Evolutionary conservation across 2,329 filamentous ascomycete species (phyloP).

Genomic region (Ceratocystis destructans): DNA sequence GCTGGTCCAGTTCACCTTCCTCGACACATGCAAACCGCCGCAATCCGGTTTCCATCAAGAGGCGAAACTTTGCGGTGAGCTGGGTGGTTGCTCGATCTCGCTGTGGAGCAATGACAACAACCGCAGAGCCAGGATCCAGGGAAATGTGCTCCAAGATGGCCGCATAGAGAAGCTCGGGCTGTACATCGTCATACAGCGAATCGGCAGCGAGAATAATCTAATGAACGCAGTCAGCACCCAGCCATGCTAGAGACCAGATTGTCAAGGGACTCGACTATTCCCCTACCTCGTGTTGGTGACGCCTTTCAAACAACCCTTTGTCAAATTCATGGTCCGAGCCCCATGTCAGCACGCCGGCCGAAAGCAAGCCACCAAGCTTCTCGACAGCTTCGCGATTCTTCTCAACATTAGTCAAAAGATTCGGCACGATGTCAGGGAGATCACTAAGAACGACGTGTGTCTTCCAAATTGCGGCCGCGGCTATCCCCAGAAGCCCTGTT

Average conservation of each 20-base stretch:
- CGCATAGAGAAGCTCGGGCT: constrained; percentile 59
- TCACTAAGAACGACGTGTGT: constrained; percentile 64
- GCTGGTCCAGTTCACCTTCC: constrained; percentile 49
- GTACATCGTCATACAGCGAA: constrained; percentile 71
- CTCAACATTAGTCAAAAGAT: constrained; percentile 59
- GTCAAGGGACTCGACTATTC: not conserved
- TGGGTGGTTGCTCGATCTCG: constrained; percentile 52
- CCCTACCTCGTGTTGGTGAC: constrained; percentile 39
- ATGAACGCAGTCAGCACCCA: not conserved
- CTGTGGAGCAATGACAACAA: constrained; percentile 68
- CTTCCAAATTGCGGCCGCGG: constrained; percentile 60
- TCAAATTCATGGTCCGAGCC: constrained; percentile 36
- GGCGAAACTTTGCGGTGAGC: constrained; percentile 50
- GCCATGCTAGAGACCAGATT: not conserved
- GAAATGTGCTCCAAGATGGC: constrained; percentile 57
- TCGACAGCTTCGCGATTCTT: constrained; percentile 47
- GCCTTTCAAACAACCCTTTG: constrained; percentile 31
- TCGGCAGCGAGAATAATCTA: constrained; percentile 73
- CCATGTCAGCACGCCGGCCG: constrained; percentile 63
- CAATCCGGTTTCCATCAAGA: constrained; percentile 42
- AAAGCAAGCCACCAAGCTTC: constrained; percentile 41
- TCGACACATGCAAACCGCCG: constrained; percentile 37
- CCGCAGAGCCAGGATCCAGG: constrained; percentile 42
- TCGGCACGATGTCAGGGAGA: constrained; percentile 67
- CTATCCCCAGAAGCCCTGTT: constrained; percentile 79